Evolutionary conservation across 2,329 filamentous ascomycete species (phyloP).

Genomic region (Cercospora zeina): DNA sequence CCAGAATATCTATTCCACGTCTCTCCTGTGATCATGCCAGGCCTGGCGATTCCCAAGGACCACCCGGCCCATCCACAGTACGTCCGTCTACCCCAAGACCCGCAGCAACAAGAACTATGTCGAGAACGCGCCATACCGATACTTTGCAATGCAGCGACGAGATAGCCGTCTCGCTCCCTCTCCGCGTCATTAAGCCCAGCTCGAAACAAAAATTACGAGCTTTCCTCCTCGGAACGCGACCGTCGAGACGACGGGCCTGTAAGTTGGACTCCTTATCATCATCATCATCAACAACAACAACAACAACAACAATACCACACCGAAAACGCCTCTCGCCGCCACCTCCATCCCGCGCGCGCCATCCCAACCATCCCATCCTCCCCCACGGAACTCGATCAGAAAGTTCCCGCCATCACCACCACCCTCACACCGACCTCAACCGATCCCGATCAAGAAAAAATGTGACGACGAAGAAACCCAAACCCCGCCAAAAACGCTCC

Average conservation of each 20-base stretch:
- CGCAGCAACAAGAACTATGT: background rate
- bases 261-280: background rate
- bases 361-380: background rate
- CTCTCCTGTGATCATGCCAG: slow-evolving; percentile 8
- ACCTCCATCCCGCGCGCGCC: background rate
- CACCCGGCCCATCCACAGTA: slow-evolving; percentile 18
- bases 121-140: slow-evolving; percentile 7
- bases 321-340: background rate
- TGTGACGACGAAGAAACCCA: background rate
- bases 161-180: background rate
- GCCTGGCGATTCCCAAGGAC: slow-evolving; percentile 5
- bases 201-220: background rate
- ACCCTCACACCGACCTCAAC: background rate
- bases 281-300: background rate
- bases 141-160: background rate
- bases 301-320: background rate
- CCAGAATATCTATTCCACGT: slow-evolving; percentile 11
- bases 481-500: background rate
- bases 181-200: background rate
- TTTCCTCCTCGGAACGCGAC: background rate
- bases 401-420: background rate
- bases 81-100: slow-evolving; percentile 2
- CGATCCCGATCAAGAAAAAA: background rate
- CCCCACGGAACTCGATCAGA: background rate
- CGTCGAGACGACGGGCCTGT: slow-evolving; percentile 10